These are phyloP conservation scores for Tremella yokohamensis DNA, from an alignment of 768 basidiomycete genomes.

Conservation along the genomic window DNA sequence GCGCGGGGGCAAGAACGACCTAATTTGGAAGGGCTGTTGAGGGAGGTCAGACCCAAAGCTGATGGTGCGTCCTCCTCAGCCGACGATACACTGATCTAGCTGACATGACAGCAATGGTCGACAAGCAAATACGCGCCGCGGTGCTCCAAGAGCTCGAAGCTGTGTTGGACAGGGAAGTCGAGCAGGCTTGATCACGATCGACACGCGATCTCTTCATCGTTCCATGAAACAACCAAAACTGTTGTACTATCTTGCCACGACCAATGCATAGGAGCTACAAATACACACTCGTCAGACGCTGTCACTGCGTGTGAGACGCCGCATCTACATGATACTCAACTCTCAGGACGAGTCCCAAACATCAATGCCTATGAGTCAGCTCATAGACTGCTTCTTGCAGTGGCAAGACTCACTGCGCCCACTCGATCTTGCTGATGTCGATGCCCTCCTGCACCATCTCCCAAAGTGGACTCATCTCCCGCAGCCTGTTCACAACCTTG, in stretches of 20 bases:
- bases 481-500: slow-evolving; percentile 74
- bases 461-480: slow-evolving; percentile 98
- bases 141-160: slow-evolving; percentile 38
- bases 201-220: too few relatives aligned
- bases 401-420: slow-evolving; percentile 55
- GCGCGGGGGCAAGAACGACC: slow-evolving; percentile 36
- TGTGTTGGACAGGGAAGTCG: slow-evolving; percentile 40
- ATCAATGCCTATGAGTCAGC: slow-evolving; percentile 12
- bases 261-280: too few relatives aligned
- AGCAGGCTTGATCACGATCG: slow-evolving; percentile 21
- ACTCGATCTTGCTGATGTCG: slow-evolving; percentile 89
- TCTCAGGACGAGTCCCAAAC: neutral
- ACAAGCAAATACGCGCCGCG: slow-evolving; percentile 17
- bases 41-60: slow-evolving; percentile 30
- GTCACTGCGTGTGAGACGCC: too few relatives aligned
- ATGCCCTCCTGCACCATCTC: slow-evolving; percentile 99
- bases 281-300: too few relatives aligned
- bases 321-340: too few relatives aligned
- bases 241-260: too few relatives aligned
- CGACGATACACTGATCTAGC: neutral
- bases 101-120: slow-evolving; percentile 28
- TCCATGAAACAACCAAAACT: too few relatives aligned
- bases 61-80: slow-evolving; percentile 19
- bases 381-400: neutral
- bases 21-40: slow-evolving; percentile 29